Evolutionary conservation across 345 rosid species (phyloP), one percentile per base, ranked within the genome.

Genomic region (Clarkia xantiana): DNA sequence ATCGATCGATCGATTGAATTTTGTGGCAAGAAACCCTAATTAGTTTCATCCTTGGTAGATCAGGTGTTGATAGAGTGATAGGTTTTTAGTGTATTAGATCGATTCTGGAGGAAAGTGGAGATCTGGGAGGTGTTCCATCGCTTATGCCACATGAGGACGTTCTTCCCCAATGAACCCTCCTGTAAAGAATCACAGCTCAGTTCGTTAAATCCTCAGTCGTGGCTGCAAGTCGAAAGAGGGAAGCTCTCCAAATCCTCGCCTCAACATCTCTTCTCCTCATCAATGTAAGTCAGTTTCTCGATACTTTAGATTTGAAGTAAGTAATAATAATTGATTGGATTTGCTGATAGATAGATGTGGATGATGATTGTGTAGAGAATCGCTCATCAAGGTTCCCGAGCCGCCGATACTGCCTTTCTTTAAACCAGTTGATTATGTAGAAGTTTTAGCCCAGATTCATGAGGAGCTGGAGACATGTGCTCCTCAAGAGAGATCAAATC

Each of bases 191-290:
- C 86, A 48, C 87, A 81, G 62, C 76, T 78, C 65, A 60, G 78
- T 78, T 78, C 81, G 1, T 64, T 84, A 43, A 91, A 91, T 82
- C 96, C 95, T 4, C 96, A 91, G 74, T 84, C 96, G 51, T 91
- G 99, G 98, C 98, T 86, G 55, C 98, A 91, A 71, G 96, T 86
- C 59, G 98, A 91, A 65, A 80, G 96, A 69, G 99, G 96, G 66
- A 91, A 87, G 64, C 73, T 74, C 51, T 62, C 77, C 42, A 81
- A 81, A 58, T 45, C 71, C 4, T 67, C 85, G 17, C 61, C 80
- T 14, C 74, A 68, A 42, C 45, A 58, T 22, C 56, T 72, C 36
- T 72, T 83, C 44, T 44, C 61, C 61, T 81, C 91, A 46, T 91
- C 99, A 51, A 72, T 77, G 99, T 87, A 69, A 78, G 95, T 22